A percentile compares a stretch with the other conserved stretches of the same genome.
phyloP scores from a whole-genome alignment of 805 yeast genomes.

The Yarrowia osloensis region DNA sequence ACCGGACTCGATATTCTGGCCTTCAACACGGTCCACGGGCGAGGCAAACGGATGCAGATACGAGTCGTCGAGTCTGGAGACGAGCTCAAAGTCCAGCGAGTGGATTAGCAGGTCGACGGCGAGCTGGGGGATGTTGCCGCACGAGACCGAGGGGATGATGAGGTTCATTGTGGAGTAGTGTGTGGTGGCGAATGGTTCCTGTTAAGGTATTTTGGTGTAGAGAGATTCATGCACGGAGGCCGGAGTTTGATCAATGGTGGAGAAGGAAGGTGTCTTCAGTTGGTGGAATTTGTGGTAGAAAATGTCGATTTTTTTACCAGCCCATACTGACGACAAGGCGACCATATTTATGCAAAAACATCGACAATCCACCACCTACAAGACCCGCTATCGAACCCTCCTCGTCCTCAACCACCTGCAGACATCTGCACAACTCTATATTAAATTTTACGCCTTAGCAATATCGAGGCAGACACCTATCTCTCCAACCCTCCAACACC shows the following conservation, averaged over 20 bases:
- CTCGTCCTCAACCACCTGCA: neutral
- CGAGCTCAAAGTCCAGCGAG: conserved; percentile 54
- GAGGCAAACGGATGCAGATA: conserved; percentile 81
- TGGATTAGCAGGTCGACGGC: conserved; percentile 71
- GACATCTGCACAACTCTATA: conserved; percentile 13
- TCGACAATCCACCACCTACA: too few relatives aligned
- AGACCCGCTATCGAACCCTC: neutral
- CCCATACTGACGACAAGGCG: too few relatives aligned
- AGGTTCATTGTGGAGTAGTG: conserved; percentile 37
- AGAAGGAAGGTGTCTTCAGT: too few relatives aligned
- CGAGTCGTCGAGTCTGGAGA: conserved; percentile 59
- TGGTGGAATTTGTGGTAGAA: too few relatives aligned
- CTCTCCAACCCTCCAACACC: neutral
- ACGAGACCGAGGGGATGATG: conserved; percentile 75
- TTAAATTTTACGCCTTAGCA: conserved; percentile 25
- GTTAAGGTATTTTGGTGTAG: too few relatives aligned
- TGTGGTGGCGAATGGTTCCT: neutral
- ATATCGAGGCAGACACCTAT: neutral
- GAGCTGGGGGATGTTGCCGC: conserved; percentile 90
- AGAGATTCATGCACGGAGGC: too few relatives aligned
- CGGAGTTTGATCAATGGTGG: too few relatives aligned
- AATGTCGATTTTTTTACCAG: too few relatives aligned
- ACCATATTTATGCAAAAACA: too few relatives aligned
- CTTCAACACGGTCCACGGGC: conserved; percentile 55
- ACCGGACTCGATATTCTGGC: conserved; percentile 15